Evolutionary conservation across 768 basidiomycete species (phyloP).

Genomic region (Kondoa malvinella): DNA sequence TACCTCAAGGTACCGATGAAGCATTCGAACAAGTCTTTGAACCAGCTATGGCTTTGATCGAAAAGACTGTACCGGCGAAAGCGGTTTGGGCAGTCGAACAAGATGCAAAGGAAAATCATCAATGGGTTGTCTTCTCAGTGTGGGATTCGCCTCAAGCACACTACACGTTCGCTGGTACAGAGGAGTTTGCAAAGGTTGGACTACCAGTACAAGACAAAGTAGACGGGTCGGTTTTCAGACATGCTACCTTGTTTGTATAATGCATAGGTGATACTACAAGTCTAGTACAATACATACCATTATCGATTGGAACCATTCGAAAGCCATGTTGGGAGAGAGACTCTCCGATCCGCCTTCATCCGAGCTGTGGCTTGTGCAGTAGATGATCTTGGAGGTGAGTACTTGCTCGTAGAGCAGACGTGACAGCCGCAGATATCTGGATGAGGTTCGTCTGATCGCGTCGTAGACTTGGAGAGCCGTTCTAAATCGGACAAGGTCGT

Average conservation of each 20-base stretch:
- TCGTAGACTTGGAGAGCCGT: not conserved
- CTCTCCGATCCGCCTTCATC: not conserved
- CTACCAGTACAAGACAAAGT: not conserved
- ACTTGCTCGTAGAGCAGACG: not conserved
- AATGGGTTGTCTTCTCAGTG: not conserved
- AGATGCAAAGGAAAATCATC: not conserved
- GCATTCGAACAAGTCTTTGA: not conserved
- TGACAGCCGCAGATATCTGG: not conserved
- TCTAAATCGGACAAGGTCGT: not conserved
- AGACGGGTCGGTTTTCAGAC: not conserved
- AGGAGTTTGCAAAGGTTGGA: not conserved
- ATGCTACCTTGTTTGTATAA: not conserved
- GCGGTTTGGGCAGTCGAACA: not conserved
- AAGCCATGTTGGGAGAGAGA: not conserved
- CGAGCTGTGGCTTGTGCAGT: not conserved
- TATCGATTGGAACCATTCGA: not conserved
- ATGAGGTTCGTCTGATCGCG: not conserved
- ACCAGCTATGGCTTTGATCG: not conserved
- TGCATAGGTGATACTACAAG: not conserved
- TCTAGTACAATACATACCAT: not conserved
- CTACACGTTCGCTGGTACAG: not conserved
- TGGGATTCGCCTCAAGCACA: not conserved
- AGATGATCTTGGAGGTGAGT: no score
- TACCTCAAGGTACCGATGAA: not conserved
- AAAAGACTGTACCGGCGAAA: not conserved